Conservation (phyloP, 2,329 filamentous ascomycete genomes). For the Aspergillus pseudotamarii region DNA sequence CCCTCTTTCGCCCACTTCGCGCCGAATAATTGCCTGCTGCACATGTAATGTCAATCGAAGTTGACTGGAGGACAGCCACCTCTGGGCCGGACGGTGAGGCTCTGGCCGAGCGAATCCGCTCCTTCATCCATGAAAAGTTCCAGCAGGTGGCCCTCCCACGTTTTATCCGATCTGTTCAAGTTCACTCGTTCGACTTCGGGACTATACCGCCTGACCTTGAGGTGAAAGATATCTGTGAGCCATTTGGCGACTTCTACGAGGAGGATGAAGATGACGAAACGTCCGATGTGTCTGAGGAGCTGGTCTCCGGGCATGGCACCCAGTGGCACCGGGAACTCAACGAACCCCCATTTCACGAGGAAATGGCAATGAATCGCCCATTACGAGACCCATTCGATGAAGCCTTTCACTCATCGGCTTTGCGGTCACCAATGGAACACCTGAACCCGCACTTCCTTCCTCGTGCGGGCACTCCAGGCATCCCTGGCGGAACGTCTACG, state of each 20-base stretch:
- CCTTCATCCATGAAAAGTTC: constrained; percentile 94
- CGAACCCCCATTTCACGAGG: constrained; percentile 35
- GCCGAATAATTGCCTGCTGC: not conserved
- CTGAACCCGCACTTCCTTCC: constrained; percentile 47
- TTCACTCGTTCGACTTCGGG: constrained; percentile 93
- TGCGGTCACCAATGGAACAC: constrained; percentile 43
- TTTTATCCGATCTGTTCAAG: constrained; percentile 94
- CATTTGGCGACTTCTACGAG: constrained; percentile 94
- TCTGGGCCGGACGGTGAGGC: constrained; percentile 82
- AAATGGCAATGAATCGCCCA: constrained; percentile 29
- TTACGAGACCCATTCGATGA: constrained; percentile 34
- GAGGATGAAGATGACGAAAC: constrained; percentile 60
- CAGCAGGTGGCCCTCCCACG: constrained; percentile 87
- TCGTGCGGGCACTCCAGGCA: constrained; percentile 50
- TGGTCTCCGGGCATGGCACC: constrained; percentile 28
- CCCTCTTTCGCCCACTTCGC: not conserved
- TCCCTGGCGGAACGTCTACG: constrained; percentile 54
- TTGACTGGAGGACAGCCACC: constrained; percentile 94
- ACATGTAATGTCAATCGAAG: constrained; percentile 84
- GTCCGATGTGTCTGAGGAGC: constrained; percentile 41
- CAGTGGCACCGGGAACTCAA: constrained; percentile 26
- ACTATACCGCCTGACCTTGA: constrained; percentile 79
- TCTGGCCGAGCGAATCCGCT: constrained; percentile 82
- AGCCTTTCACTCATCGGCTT: constrained; percentile 32
- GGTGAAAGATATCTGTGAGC: constrained; percentile 96